phyloP scores from a whole-genome alignment of 805 yeast genomes.

The Brettanomyces custersianus region DNA sequence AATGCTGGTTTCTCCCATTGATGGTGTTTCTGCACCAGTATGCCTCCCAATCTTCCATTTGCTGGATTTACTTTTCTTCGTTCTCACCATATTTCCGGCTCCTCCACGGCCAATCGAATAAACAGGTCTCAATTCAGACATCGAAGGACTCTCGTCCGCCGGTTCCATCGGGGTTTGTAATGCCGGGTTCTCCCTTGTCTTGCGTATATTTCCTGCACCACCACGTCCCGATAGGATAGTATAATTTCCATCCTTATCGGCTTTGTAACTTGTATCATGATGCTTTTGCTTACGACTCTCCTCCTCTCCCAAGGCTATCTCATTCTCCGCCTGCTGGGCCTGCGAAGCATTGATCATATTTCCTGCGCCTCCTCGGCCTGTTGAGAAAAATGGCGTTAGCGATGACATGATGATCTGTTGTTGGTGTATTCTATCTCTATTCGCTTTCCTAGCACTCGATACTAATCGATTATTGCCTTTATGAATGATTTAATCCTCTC shows the following conservation, averaged over 20 bases:
- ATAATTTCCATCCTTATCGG: slow-evolving; percentile 24
- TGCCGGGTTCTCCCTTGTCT: slow-evolving; percentile 29
- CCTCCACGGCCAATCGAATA: slow-evolving; percentile 53
- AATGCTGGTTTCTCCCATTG: slow-evolving; percentile 19
- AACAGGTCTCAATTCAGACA: slow-evolving; percentile 28
- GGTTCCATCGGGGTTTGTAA: slow-evolving; percentile 20
- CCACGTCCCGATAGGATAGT: slow-evolving; percentile 49
- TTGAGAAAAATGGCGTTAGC: slow-evolving; percentile 18
- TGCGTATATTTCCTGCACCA: slow-evolving; percentile 44
- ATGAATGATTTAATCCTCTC: too few species aligned
- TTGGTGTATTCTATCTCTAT: too few species aligned
- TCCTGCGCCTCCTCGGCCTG: slow-evolving; percentile 30
- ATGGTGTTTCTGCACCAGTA: slow-evolving; percentile 33
- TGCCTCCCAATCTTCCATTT: slow-evolving; percentile 31
- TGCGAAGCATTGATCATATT: slow-evolving; percentile 18
- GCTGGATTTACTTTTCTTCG: slow-evolving; percentile 6
- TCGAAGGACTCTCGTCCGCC: slow-evolving; percentile 15
- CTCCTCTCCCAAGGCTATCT: slow-evolving; percentile 14
- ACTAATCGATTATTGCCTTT: too few species aligned
- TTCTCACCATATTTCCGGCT: slow-evolving; percentile 35
- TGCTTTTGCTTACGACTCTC: slow-evolving; percentile 5
- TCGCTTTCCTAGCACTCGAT: too few species aligned
- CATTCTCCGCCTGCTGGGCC: slow-evolving; percentile 13
- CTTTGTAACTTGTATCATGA: slow-evolving; percentile 12
- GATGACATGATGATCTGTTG: slow-evolving; percentile 4